Conservation (phyloP, 208 protist genomes). For the Trichomonas tenax region DNA sequence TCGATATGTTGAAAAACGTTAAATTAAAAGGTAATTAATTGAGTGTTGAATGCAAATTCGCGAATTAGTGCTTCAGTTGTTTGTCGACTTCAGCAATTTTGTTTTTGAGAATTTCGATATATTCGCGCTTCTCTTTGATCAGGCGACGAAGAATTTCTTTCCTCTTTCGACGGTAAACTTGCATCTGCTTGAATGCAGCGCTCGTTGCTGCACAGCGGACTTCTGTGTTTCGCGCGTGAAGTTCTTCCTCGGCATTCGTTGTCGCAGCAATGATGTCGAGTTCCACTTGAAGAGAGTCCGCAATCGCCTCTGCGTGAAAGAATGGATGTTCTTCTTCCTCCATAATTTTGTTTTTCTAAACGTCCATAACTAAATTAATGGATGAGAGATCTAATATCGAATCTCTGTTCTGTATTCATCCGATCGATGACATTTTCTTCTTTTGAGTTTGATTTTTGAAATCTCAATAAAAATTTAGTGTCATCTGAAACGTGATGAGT, state of each 20-base stretch:
- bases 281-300: not conserved
- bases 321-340: not conserved
- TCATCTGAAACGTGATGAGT: no score
- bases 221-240: not conserved
- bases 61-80: not conserved
- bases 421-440: no score
- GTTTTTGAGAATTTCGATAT: not conserved
- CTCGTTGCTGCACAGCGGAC: not conserved
- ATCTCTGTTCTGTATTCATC: no score
- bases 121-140: not conserved
- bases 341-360: not conserved
- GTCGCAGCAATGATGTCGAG: not conserved
- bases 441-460: no score
- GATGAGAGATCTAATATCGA: no score
- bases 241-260: slow-evolving; percentile 8
- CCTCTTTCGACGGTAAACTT: not conserved
- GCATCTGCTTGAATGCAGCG: not conserved
- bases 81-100: not conserved
- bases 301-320: not conserved
- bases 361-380: no score
- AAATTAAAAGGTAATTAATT: no score
- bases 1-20: no score
- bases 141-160: not conserved
- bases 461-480: no score
- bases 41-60: no score